A percentile compares a stretch with the other conserved stretches of the same genome.
Conservation (phyloP, 108 stramenopile genomes). For the Conticribra weissflogii region DNA sequence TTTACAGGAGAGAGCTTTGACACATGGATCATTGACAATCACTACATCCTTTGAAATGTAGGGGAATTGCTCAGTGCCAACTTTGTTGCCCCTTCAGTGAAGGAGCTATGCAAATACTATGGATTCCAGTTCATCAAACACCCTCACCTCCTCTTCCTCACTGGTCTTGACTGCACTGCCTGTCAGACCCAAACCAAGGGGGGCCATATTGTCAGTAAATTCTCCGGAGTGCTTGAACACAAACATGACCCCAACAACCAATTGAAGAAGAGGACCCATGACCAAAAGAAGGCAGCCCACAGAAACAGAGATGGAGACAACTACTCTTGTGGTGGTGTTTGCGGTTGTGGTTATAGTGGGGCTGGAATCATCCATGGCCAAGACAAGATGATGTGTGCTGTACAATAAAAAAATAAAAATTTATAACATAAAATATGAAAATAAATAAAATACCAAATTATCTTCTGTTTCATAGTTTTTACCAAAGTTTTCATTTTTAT, state of each 20-base stretch:
- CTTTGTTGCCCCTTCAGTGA: constrained; percentile 78
- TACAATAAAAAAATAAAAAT: too few relatives aligned
- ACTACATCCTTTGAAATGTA: constrained; percentile 62
- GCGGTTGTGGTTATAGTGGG: too few relatives aligned
- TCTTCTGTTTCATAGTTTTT: too few relatives aligned
- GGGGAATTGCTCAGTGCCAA: constrained; percentile 83
- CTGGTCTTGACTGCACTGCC: constrained; percentile 69
- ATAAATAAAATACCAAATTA: too few relatives aligned
- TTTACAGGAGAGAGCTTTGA: constrained; percentile 57
- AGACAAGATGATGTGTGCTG: too few relatives aligned
- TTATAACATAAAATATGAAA: too few relatives aligned
- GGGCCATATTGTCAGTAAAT: constrained; percentile 51
- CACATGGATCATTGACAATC: constrained; percentile 58
- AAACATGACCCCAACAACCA: constrained; percentile 38
- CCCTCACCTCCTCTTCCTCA: constrained; percentile 84
- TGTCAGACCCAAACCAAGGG: constrained; percentile 67
- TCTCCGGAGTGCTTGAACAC: constrained; percentile 37
- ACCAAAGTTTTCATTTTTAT: too few relatives aligned
- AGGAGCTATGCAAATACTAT: constrained; percentile 91
- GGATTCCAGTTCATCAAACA: constrained; percentile 85
- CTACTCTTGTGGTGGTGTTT: too few relatives aligned
- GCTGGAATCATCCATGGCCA: too few relatives aligned
- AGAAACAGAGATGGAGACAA: constrained; percentile 23
- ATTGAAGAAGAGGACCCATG: constrained; percentile 11
- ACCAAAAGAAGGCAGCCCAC: constrained; percentile 2